Base-by-base conservation (phyloP, 805 yeast genomes). In the Candida vartiovaarae region DNA sequence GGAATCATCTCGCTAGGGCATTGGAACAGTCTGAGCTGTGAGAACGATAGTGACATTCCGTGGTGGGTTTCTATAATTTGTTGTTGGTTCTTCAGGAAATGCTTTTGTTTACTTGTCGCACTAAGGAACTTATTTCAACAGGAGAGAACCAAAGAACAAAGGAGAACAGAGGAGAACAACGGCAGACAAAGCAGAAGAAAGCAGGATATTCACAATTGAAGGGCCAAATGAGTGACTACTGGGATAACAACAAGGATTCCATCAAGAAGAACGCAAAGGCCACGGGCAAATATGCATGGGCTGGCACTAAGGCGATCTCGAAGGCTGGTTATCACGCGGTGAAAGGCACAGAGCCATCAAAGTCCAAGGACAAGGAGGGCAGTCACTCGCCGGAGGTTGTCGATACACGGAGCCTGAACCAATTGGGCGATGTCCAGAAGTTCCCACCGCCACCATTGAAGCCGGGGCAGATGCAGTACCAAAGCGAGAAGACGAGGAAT, bases 241-340 rank as follows among this genome's bases (percentile, higher is more conserved):
- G 73, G 73, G 71, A 65, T 11, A 64, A 65, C 36, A 68, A 69
- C 52, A 69, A 68, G 42, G 73, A 57, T 20, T 44, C 68, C 2
- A 65, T 69, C 39, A 51, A 56, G 43, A 60, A 64, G 50, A 65
- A 2, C 3, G 70, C 71, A 3, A 63, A 63, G 36, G 50, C 53
- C 23, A 57, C 68, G 7, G 70, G 71, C 3, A 65, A 65, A 39
- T 53, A 54, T 30, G 58, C 68, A 11, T 64, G 57, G 48, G 57
- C 60, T 34, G 72, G 72, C 8, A 64, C 73, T 0, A 69, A 67
- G 44, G 59, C 45, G 15, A 70, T 65, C 1, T 67, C 70, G 6
- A 67, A 67, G 49, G 59, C 70, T 2, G 71, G 73, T 7, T 67
- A 67, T 40, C 47, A 59, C 25, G 70, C 69, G 1, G 65, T 67